Percentiles rank a stretch among this genome's conserved stretches.
These are phyloP conservation scores for Thermothelomyces thermophilus DNA, from an alignment of 2,329 filamentous ascomycete genomes.

Conservation along the genomic window DNA sequence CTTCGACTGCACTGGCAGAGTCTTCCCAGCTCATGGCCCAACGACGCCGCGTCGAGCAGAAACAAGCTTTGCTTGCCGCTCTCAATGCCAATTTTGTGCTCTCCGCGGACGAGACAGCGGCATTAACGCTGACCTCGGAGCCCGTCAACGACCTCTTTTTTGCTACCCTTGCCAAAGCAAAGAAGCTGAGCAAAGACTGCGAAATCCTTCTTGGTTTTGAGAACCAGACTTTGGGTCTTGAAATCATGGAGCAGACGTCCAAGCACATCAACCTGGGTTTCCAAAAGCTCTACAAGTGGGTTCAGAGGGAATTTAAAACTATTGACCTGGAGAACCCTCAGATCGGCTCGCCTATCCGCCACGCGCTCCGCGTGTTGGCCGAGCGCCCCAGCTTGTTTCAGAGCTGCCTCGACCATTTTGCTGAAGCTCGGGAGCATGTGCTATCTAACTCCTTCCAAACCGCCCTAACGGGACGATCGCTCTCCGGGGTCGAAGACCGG, in stretches of 20 bases:
- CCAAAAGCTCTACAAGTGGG: constrained; percentile 93
- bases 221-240: constrained; percentile 78
- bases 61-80: constrained; percentile 68
- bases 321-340: constrained; percentile 92
- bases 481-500: constrained; percentile 51
- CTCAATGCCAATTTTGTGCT: constrained; percentile 81
- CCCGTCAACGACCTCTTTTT: constrained; percentile 86
- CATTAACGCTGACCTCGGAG: constrained; percentile 69
- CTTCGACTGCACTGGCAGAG: constrained; percentile 68
- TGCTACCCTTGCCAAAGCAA: constrained; percentile 65
- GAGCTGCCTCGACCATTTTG: constrained; percentile 87
- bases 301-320: constrained; percentile 86
- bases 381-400: constrained; percentile 88
- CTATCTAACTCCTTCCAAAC: constrained; percentile 84
- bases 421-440: constrained; percentile 79
- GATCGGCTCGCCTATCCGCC: constrained; percentile 76
- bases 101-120: constrained; percentile 70
- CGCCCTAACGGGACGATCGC: constrained; percentile 68
- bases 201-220: constrained; percentile 85
- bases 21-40: constrained; percentile 66
- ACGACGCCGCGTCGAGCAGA: constrained; percentile 67
- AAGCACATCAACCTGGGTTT: constrained; percentile 83
- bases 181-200: constrained; percentile 82
- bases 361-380: constrained; percentile 77
- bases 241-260: constrained; percentile 86